phyloP scores from a whole-genome alignment of 257 asterid species.

The Cynanchum wilfordii region DNA sequence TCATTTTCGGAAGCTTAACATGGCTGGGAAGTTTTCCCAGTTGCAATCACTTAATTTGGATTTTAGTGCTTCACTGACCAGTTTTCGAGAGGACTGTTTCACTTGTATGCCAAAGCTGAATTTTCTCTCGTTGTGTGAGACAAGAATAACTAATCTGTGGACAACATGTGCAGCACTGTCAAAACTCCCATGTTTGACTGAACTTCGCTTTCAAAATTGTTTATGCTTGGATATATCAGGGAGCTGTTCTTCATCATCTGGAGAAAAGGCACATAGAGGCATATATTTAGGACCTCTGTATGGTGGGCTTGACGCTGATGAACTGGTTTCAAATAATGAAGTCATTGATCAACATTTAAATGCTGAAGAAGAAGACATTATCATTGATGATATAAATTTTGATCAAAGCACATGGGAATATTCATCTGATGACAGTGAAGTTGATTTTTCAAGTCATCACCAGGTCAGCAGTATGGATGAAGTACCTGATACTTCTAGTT shows the following conservation, averaged over 20 bases:
- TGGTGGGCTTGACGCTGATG: conserved; percentile 31
- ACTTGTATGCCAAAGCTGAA: conserved; percentile 73
- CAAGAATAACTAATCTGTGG: conserved; percentile 84
- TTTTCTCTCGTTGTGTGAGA: conserved; percentile 75
- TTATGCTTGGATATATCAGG: conserved; percentile 30
- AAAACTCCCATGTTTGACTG: conserved; percentile 69
- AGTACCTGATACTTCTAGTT: conserved; percentile 42
- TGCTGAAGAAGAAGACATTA: conserved; percentile 42
- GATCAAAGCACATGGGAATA: conserved; percentile 40
- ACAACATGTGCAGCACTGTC: conserved; percentile 75
- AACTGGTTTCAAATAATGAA: conserved; percentile 38
- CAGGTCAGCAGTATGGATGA: conserved; percentile 33
- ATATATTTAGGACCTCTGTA: conserved; percentile 29
- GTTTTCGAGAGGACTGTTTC: conserved; percentile 82
- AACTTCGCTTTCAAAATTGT: conserved; percentile 74
- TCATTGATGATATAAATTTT: conserved; percentile 33
- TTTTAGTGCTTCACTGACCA: conserved; percentile 77
- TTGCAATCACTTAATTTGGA: conserved; percentile 75
- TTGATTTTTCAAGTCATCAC: conserved; percentile 54
- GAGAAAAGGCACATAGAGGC: conserved; percentile 28
- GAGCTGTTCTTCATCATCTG: conserved; percentile 35
- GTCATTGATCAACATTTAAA: conserved; percentile 27
- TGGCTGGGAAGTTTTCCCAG: conserved; percentile 58
- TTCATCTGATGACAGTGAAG: conserved; percentile 80
- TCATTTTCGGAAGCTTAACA: conserved; percentile 74